A percentile compares a stretch with the other conserved stretches of the same genome.
Evolutionary conservation across 176 grass and related monocot species (phyloP).

Genomic region (Musa beccarii): DNA sequence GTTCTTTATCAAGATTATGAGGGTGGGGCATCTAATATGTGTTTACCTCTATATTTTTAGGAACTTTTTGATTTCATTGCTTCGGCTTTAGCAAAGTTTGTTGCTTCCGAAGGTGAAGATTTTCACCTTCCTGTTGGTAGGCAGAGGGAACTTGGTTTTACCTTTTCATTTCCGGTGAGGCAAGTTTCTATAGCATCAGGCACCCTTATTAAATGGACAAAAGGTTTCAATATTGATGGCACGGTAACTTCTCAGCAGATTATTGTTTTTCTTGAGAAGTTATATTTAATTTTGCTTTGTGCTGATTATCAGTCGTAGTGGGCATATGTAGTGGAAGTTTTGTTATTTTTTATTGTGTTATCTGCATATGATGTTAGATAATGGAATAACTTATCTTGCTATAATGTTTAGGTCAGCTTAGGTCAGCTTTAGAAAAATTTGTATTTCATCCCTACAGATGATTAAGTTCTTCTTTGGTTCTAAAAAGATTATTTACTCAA

Average conservation of each 20-base stretch:
- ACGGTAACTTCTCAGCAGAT: slow-evolving; percentile 22
- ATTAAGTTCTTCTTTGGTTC: too few species aligned
- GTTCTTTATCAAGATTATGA: background rate
- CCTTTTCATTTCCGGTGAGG: slow-evolving; percentile 71
- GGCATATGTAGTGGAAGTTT: too few species aligned
- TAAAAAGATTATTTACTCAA: too few species aligned
- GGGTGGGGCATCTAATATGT: background rate
- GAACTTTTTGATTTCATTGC: slow-evolving; percentile 84
- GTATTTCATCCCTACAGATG: too few species aligned
- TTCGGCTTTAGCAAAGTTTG: slow-evolving; percentile 55
- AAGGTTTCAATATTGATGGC: slow-evolving; percentile 60
- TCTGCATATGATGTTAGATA: too few species aligned
- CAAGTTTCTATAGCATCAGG: slow-evolving; percentile 63
- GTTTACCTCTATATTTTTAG: slow-evolving; percentile 15
- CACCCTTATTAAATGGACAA: slow-evolving; percentile 78
- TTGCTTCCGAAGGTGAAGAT: slow-evolving; percentile 48
- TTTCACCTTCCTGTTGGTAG: slow-evolving; percentile 49
- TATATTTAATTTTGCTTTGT: background rate
- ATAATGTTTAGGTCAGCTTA: too few species aligned
- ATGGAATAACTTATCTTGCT: too few species aligned
- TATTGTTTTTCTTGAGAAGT: background rate
- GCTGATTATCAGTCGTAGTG: too few species aligned
- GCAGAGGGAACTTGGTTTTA: slow-evolving; percentile 70
- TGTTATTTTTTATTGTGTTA: too few species aligned
- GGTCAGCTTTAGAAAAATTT: too few species aligned